phyloP scores from a whole-genome alignment of 2,329 filamentous ascomycete genomes.

The Cytospora paraplurivora region DNA sequence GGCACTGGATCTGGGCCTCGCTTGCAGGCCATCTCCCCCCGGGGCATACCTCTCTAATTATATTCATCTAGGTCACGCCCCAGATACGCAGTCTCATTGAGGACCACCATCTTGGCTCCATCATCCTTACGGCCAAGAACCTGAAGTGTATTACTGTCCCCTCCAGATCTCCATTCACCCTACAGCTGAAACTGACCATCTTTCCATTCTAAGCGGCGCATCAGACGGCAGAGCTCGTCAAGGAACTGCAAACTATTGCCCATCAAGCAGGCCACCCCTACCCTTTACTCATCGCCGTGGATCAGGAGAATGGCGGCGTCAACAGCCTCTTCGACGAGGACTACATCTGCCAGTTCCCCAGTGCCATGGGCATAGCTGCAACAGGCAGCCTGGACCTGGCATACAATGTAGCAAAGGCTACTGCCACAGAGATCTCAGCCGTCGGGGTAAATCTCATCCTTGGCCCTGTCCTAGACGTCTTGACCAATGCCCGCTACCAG shows the following conservation, averaged over 20 bases:
- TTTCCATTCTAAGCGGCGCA: constrained; percentile 68
- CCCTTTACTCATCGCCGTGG: constrained; percentile 85
- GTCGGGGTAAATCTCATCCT: constrained; percentile 96
- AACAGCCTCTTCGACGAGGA: constrained; percentile 96
- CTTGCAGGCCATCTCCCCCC: not conserved
- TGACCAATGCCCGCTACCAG: constrained; percentile 91
- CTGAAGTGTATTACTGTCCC: constrained; percentile 65
- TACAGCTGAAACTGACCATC: constrained; percentile 35
- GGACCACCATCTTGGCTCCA: constrained; percentile 84
- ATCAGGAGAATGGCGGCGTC: constrained; percentile 97
- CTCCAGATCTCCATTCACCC: constrained; percentile 7
- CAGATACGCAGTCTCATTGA: constrained; percentile 81
- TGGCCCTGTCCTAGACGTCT: constrained; percentile 87
- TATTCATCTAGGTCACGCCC: constrained; percentile 52
- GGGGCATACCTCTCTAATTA: not conserved
- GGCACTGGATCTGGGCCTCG: not conserved
- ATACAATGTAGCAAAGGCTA: constrained; percentile 89
- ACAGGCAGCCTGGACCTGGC: constrained; percentile 83
- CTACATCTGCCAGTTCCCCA: constrained; percentile 94
- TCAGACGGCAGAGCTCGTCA: constrained; percentile 83
- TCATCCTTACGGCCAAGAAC: constrained; percentile 82
- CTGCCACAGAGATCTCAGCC: constrained; percentile 86
- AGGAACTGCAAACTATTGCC: constrained; percentile 90
- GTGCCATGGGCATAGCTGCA: constrained; percentile 95
- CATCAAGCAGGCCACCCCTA: constrained; percentile 87